Evolutionary conservation across 192 early-diverging fungal species (phyloP), one percentile per base, ranked within the genome.

Genomic region (Geosiphon pyriformis): DNA sequence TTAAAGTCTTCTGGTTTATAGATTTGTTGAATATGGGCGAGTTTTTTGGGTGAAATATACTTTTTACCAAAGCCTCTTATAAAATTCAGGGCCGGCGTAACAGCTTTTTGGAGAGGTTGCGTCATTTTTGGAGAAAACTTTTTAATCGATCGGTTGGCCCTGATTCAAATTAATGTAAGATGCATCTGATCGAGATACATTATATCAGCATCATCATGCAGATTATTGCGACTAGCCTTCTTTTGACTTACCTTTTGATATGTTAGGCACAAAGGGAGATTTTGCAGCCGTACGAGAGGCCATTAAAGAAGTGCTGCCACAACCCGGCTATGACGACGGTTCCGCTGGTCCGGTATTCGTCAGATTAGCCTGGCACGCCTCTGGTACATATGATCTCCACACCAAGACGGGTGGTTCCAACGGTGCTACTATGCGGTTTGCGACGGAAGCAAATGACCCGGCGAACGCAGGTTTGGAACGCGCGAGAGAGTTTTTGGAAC

Each of bases 351-450:
- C 89, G 25, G 80, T 90, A 56, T 69, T 88, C 27, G 65, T 80
- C 53, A 74, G 77, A 60, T 70, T 79, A 31, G 75, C 75, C 25
- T 81, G 82, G 82, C 88, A 90, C 63, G 88, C 88, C 29, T 75
- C 76, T 53, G 88, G 88, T 29, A 90, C 88, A 42, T 90, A 85
- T 73, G 79, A 82, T 69, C 74, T 72, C 52, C 68, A 82, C 22
- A 59, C 79, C 31, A 70, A 74, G 42, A 78, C 76, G 26, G 88
- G 87, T 60, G 88, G 88, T 55, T 81, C 79, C 26, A 73, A 85
- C 68, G 88, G 88, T 63, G 87, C 84, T 22, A 89, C 87, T 10
- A 90, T 90, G 88, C 76, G 88, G 26, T 70, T 59, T 59, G 42
- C 55, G 3, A 73, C 79, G 23, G 88, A 90, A 72, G 72, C 80